Evolutionary conservation across 108 stramenopile genomes (phyloP).

Genomic region (Cyclotella atomus): DNA sequence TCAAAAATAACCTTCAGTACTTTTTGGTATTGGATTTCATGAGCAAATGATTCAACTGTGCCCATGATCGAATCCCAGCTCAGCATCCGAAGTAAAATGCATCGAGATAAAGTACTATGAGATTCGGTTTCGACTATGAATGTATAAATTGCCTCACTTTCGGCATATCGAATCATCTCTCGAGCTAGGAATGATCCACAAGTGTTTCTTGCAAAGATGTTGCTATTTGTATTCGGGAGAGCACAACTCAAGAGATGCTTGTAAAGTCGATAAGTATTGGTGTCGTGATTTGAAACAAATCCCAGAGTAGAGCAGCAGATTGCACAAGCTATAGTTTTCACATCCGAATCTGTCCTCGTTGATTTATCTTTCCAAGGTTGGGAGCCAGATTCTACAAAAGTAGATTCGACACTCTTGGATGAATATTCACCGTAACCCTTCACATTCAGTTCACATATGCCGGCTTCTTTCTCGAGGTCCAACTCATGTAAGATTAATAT

Average conservation of each 20-base stretch:
- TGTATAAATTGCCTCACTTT: conserved; percentile 78
- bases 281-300: conserved; percentile 63
- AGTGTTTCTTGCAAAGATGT: conserved; percentile 27
- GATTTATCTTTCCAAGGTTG: conserved; percentile 49
- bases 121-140: conserved; percentile 57
- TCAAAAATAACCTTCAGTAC: conserved; percentile 61
- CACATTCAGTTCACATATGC: conserved; percentile 49
- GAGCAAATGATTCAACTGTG: conserved; percentile 11
- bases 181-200: conserved; percentile 72
- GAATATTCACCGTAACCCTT: conserved; percentile 67
- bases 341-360: background rate
- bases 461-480: conserved; percentile 36
- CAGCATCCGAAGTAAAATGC: conserved; percentile 66
- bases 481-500: conserved; percentile 59
- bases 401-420: background rate
- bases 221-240: background rate
- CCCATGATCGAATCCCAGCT: conserved; percentile 78
- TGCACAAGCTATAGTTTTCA: conserved; percentile 30
- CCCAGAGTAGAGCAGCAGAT: conserved; percentile 70
- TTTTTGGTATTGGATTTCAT: conserved; percentile 25
- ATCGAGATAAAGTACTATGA: conserved; percentile 32
- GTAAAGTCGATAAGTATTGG: conserved; percentile 67
- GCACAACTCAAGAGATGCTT: conserved; percentile 70
- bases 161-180: conserved; percentile 85
- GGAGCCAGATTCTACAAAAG: background rate